phyloP scores from a whole-genome alignment of 2,329 filamentous ascomycete species.

The Sporothrix brasiliensis region DNA sequence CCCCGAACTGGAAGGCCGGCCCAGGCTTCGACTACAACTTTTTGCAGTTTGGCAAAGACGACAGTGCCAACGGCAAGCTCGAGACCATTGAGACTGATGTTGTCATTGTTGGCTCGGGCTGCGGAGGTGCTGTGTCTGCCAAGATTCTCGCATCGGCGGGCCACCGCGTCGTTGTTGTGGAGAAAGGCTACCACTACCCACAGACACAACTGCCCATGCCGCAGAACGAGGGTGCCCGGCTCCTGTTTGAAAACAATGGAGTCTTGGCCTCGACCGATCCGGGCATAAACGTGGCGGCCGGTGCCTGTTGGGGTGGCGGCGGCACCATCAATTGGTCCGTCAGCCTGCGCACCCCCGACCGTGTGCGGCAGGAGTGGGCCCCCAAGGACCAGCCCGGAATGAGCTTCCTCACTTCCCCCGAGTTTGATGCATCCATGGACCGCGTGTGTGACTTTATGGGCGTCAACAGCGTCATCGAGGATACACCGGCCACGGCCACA shows the following conservation, averaged over 20 bases:
- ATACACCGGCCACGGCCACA: slow-evolving; percentile 42
- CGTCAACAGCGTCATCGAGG: slow-evolving; percentile 65
- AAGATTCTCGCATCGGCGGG: slow-evolving; percentile 79
- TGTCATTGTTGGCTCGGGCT: slow-evolving; percentile 83
- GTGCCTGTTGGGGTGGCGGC: slow-evolving; percentile 79
- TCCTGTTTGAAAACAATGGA: slow-evolving; percentile 72
- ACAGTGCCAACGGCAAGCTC: slow-evolving; percentile 42
- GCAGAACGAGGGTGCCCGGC: slow-evolving; percentile 59
- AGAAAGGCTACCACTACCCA: slow-evolving; percentile 75
- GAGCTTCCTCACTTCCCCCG: slow-evolving; percentile 70
- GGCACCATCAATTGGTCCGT: slow-evolving; percentile 86
- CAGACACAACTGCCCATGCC: slow-evolving; percentile 74
- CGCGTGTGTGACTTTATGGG: slow-evolving; percentile 79
- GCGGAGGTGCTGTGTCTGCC: slow-evolving; percentile 78
- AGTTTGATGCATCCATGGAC: slow-evolving; percentile 79
- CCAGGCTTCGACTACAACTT: slow-evolving; percentile 62
- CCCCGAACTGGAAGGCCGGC: slow-evolving; percentile 54
- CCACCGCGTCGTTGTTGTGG: slow-evolving; percentile 69
- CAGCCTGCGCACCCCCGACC: slow-evolving; percentile 67
- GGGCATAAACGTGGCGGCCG: slow-evolving; percentile 65
- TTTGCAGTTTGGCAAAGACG: slow-evolving; percentile 55
- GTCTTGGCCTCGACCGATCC: slow-evolving; percentile 58
- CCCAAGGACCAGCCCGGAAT: slow-evolving; percentile 60
- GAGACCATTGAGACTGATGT: slow-evolving; percentile 76
- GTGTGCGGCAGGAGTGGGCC: slow-evolving; percentile 81